phyloP scores from a whole-genome alignment of 495 filamentous ascomycete species.

The Aspergillus avenaceus region DNA sequence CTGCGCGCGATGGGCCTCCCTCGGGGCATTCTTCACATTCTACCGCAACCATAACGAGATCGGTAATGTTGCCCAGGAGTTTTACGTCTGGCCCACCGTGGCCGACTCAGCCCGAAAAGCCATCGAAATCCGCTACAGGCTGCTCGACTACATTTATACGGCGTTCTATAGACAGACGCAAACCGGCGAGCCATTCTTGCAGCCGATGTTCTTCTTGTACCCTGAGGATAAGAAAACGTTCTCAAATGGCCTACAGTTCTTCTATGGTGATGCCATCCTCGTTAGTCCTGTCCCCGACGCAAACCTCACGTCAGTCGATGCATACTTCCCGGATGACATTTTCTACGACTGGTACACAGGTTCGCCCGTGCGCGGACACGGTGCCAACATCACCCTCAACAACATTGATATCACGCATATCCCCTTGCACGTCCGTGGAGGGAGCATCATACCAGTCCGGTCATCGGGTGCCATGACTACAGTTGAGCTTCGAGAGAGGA shows the following conservation, averaged over 20 bases:
- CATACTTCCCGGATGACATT: conserved; percentile 69
- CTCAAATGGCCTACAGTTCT: conserved; percentile 63
- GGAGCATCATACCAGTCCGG: conserved; percentile 64
- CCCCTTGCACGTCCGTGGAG: conserved; percentile 68
- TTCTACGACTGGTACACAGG: conserved; percentile 79
- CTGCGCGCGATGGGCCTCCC: conserved; percentile 79
- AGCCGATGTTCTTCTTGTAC: conserved; percentile 69
- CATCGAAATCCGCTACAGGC: conserved; percentile 69
- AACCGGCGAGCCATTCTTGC: conserved; percentile 66
- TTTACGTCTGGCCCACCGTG: conserved; percentile 69
- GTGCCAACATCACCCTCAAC: conserved; percentile 45
- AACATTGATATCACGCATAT: conserved; percentile 60
- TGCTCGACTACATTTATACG: conserved; percentile 83
- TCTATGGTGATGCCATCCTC: conserved; percentile 68
- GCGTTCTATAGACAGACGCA: conserved; percentile 58
- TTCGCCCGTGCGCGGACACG: conserved; percentile 51
- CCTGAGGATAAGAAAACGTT: conserved; percentile 61
- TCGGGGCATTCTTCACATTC: conserved; percentile 79
- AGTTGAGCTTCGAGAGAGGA: conserved; percentile 56
- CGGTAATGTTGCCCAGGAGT: conserved; percentile 60
- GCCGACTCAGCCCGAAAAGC: conserved; percentile 62
- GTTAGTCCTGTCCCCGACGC: conserved; percentile 67
- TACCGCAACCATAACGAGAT: conserved; percentile 72
- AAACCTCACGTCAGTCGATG: conserved; percentile 57
- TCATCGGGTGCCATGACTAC: conserved; percentile 64